Evolutionary conservation across 164 flowering plant species (phyloP).

Genomic region (Hamamelis virginiana): DNA sequence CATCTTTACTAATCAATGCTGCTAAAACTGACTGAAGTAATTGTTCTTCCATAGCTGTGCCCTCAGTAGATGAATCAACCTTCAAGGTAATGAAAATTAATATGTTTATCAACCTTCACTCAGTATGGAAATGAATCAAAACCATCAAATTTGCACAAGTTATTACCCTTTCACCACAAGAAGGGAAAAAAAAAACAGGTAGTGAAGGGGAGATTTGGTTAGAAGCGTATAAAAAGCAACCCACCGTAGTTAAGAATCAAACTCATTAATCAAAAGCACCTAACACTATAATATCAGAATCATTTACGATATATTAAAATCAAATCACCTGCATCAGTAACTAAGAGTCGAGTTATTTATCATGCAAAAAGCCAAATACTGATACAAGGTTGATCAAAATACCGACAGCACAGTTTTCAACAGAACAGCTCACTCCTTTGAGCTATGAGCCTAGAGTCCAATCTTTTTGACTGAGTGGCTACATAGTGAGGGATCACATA

Average conservation of each 20-base stretch:
- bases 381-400: background rate
- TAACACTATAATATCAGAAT: too few species aligned
- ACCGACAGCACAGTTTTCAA: background rate
- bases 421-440: background rate
- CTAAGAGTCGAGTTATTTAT: too few species aligned
- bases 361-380: background rate
- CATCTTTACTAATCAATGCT: constrained; percentile 43
- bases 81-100: constrained; percentile 19
- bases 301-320: too few species aligned
- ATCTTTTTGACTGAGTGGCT: background rate
- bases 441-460: background rate
- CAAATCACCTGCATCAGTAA: too few species aligned
- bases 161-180: background rate
- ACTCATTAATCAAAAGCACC: too few species aligned
- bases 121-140: background rate
- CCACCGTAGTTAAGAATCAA: too few species aligned
- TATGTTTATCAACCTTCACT: constrained; percentile 9
- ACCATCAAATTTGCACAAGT: background rate
- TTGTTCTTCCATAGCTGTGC: constrained; percentile 30
- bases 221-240: too few species aligned
- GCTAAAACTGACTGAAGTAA: constrained; percentile 51
- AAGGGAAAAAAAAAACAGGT: background rate
- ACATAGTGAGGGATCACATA: background rate
- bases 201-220: too few species aligned
- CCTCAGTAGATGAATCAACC: constrained; percentile 31